phyloP scores from a whole-genome alignment of 495 filamentous ascomycete genomes.

The Talaromyces wortmannii region DNA sequence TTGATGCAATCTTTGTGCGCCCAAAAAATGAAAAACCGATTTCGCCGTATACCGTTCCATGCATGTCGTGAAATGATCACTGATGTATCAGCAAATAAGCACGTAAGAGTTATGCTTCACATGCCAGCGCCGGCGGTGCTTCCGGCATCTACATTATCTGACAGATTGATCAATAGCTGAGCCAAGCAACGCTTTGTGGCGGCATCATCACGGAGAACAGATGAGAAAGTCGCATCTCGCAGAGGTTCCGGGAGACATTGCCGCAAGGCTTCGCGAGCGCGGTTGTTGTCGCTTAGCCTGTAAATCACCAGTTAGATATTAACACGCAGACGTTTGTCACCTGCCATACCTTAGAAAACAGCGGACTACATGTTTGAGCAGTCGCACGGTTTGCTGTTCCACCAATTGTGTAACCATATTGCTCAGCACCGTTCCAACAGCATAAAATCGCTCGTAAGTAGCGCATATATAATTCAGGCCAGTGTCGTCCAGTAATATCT shows the following conservation, averaged over 20 bases:
- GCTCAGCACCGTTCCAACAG: conserved; percentile 93
- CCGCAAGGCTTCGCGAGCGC: conserved; percentile 87
- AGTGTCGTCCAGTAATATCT: conserved; percentile 94
- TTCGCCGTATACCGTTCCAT: conserved; percentile 44
- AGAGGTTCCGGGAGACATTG: conserved; percentile 97
- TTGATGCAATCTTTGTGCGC: conserved; percentile 21
- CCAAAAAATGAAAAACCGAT: conserved; percentile 27
- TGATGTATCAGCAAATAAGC: conserved; percentile 14
- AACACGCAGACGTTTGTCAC: too few species aligned
- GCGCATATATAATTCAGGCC: conserved; percentile 98
- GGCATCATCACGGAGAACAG: conserved; percentile 92
- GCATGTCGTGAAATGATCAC: conserved; percentile 39
- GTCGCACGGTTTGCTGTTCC: conserved; percentile 91
- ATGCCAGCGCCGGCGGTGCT: conserved; percentile 37
- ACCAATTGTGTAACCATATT: conserved; percentile 98
- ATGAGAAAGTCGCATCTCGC: conserved; percentile 93
- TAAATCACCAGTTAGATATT: not conserved
- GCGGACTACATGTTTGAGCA: conserved; percentile 96
- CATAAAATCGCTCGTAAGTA: conserved; percentile 99
- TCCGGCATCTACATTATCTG: conserved; percentile 78
- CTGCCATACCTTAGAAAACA: conserved; percentile 78
- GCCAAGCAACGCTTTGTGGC: conserved; percentile 97
- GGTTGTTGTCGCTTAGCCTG: conserved; percentile 91
- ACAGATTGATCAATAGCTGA: conserved; percentile 93
- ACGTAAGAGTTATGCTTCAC: conserved; percentile 33